Percentiles rank a stretch among this genome's conserved stretches.
phyloP scores from a whole-genome alignment of 768 basidiomycete species.

The Psilocybe cubensis region DNA sequence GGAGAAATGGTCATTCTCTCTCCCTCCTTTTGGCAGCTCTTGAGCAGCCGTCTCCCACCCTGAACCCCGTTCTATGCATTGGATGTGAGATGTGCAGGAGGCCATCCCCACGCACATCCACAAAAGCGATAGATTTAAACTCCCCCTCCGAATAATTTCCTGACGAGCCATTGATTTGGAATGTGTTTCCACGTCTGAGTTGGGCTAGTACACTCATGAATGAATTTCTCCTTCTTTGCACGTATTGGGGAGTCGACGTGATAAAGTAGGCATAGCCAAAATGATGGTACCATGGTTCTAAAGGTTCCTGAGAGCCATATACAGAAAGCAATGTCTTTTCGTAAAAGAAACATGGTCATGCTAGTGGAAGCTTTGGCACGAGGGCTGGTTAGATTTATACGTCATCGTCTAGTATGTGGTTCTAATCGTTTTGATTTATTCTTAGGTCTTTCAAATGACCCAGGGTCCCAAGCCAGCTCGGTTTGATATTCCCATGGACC shows the following conservation, averaged over 20 bases:
- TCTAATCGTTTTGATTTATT: background rate
- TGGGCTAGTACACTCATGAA: background rate
- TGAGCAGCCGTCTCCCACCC: background rate
- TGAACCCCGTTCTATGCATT: background rate
- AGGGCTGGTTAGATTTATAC: background rate
- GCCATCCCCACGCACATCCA: background rate
- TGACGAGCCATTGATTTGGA: background rate
- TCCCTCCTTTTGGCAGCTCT: conserved; percentile 1
- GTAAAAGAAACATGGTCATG: background rate
- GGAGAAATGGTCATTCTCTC: conserved; percentile 9
- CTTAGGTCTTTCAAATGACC: background rate
- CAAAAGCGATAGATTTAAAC: background rate
- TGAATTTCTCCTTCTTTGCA: background rate
- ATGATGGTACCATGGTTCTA: background rate
- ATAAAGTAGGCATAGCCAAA: background rate
- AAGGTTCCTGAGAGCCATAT: background rate
- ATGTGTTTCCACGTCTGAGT: background rate
- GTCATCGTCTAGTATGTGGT: background rate
- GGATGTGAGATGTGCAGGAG: background rate
- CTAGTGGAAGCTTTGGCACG: background rate
- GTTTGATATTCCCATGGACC: background rate
- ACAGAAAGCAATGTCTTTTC: background rate
- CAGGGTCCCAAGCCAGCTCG: background rate
- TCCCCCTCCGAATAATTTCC: background rate
- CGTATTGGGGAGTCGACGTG: background rate